Conservation (phyloP, 129 eudicot genomes). For the Silybum marianum region DNA sequence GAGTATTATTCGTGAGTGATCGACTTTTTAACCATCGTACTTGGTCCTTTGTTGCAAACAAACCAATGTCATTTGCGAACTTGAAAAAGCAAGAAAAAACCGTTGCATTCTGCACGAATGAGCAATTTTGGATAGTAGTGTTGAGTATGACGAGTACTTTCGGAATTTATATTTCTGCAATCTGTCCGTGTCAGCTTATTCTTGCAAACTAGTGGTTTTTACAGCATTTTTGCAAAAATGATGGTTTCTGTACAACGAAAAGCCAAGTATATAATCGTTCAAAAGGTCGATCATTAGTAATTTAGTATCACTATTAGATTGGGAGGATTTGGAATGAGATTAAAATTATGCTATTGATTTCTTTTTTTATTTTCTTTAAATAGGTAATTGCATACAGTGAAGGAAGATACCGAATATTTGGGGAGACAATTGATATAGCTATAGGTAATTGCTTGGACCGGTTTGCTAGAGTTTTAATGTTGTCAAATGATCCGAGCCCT, state of each 20-base stretch:
- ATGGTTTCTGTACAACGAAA: too few relatives aligned
- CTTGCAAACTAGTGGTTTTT: not conserved
- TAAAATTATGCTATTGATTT: not conserved
- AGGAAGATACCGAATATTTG: constrained; percentile 88
- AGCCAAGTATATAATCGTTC: not conserved
- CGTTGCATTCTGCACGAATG: not conserved
- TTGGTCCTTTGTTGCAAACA: not conserved
- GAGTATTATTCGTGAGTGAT: too few relatives aligned
- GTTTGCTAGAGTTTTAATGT: constrained; percentile 77
- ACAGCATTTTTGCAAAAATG: constrained; percentile 7
- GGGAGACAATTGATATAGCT: constrained; percentile 90
- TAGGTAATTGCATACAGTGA: constrained; percentile 89
- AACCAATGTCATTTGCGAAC: not conserved
- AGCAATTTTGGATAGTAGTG: not conserved
- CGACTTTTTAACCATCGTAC: too few relatives aligned
- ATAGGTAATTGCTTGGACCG: constrained; percentile 93
- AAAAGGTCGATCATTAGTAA: not conserved
- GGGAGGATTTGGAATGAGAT: not conserved
- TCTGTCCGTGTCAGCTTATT: not conserved
- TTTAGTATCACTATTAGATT: not conserved
- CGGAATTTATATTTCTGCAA: not conserved
- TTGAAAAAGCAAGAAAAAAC: not conserved
- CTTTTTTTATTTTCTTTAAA: not conserved
- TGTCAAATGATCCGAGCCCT: constrained; percentile 94
- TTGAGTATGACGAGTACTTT: not conserved